Base-by-base conservation (phyloP, 331 rosid genomes). In the Erythrophleum ivorense region DNA sequence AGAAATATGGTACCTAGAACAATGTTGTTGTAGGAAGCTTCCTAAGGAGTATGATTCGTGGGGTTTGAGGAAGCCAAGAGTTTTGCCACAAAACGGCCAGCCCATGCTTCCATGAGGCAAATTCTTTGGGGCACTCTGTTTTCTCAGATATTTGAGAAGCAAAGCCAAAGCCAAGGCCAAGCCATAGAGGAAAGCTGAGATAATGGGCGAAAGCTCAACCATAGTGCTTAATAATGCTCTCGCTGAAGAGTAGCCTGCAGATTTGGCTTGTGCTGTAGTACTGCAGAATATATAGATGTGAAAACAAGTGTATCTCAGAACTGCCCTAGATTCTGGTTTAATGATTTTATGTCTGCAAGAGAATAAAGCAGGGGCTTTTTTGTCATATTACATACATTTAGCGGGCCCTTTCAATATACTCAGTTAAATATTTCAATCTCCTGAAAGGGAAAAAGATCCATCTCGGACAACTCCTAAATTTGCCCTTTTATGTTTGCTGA, bases 41-140 rank as follows among this genome's bases (percentile, higher is more conserved):
- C 98, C 97, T 41, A 91, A 38, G 19, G 92, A 84, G 87, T 88
- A 83, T 16, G 97, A 89, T 74, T 19, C 78, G 63, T 94, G 98
- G 71, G 98, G 87, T 76, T 88, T 92, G 80, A 94, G 94, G 69
- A 90, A 90, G 76, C 71, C 50, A 31, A 89, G 90, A 59, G 94
- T 92, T 73, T 92, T 95, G 0, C 97, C 97, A 19, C 65, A 21
- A 45, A 89, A 78, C 0, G 95, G 97, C 88, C 89, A 90, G 10
- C 98, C 98, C 92, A 89, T 84, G 88, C 59, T 87, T 53, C 98
- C 97, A 78, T 31, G 83, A 63, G 94, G 94, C 21, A 92, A 64
- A 50, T 71, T 80, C 65, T 77, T 71, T 14, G 43, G 72, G 31
- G 38, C 54, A 19, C 65, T 40, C 69, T 81, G 50, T 49, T 50